Base-by-base conservation (phyloP, 805 yeast genomes). In the Yarrowia sp. region DNA sequence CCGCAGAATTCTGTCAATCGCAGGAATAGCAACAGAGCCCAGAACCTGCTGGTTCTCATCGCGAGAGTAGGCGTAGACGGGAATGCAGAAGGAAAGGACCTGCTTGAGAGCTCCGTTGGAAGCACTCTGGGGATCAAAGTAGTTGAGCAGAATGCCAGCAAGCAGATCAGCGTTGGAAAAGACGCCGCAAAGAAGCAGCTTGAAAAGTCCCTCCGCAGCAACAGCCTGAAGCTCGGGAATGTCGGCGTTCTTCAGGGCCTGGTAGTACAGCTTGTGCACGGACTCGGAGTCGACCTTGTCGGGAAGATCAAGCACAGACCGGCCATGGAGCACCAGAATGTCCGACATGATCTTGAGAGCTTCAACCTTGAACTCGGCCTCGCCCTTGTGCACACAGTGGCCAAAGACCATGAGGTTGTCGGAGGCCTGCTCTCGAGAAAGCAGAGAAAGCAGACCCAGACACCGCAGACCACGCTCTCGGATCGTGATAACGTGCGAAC, bases 191-290 rank as follows among this genome's bases (percentile, higher is more conserved):
- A 94, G 77, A 67, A 86, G 84, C 56, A 93, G 75, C 74, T 93
- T 92, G 68, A 92, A 88, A 24, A 92, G 75, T 0, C 96, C 96
- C 69, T 90, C 96, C 0, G 93, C 96, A 9, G 93, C 87, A 1
- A 84, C 78, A 0, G 93, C 85, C 71, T 90, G 97, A 18, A 90
- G 79, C 25, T 80, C 81, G 1, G 88, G 88, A 66, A 81, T 76
- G 4, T 80, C 80, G 9, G 64, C 66, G 21, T 66, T 64, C 22
- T 83, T 81, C 66, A 88, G 75, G 1, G 86, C 81, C 70, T 84
- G 82, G 74, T 85, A 87, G 65, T 88, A 86, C 27, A 89, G 75
- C 69, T 86, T 83, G 64, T 88, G 89, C 62, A 87, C 75, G 0
- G 87, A 84, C 61, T 82, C 60, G 5, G 65, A 42, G 31, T 86